phyloP scores from a whole-genome alignment of 139 green algal species.

The Picochlorum sp. region DNA sequence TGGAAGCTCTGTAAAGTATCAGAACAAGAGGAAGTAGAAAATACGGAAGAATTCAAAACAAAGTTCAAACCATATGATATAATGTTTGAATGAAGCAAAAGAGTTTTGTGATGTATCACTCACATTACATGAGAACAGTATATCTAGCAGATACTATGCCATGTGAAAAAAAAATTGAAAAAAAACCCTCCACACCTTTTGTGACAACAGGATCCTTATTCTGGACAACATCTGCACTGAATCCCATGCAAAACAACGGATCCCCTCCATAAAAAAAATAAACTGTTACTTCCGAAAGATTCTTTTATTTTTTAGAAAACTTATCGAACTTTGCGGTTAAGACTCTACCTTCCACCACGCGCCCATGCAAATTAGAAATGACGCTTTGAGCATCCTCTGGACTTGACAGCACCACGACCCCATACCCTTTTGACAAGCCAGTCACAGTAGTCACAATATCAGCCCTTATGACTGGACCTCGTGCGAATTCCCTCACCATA shows the following conservation, averaged over 20 bases:
- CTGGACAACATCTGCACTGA: too few relatives aligned
- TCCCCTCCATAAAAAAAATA: too few relatives aligned
- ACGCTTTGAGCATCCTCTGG: not conserved
- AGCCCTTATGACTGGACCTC: conserved; percentile 35
- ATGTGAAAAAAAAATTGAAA: too few relatives aligned
- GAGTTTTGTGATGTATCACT: too few relatives aligned
- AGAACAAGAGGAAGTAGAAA: conserved; percentile 46
- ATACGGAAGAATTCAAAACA: conserved; percentile 63
- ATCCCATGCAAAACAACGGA: too few relatives aligned
- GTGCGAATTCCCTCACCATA: conserved; percentile 18
- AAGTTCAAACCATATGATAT: conserved; percentile 69
- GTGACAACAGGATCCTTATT: too few relatives aligned
- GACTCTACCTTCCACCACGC: conserved; percentile 22
- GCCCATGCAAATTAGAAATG: conserved; percentile 22
- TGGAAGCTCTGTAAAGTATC: conserved; percentile 64
- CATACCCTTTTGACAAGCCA: conserved; percentile 13
- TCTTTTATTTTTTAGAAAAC: conserved; percentile 14
- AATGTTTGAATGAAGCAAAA: conserved; percentile 18
- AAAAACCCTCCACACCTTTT: too few relatives aligned
- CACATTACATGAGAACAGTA: too few relatives aligned
- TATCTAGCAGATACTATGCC: too few relatives aligned
- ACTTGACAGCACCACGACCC: conserved; percentile 3
- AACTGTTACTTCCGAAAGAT: too few relatives aligned
- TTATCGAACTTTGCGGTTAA: conserved; percentile 29
- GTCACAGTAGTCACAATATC: conserved; percentile 33